Percentiles rank a stretch among this genome's conserved stretches.
Evolutionary conservation across 371 early-diverging fungal genomes (phyloP).

Genomic region (Enterocytospora artemiae): DNA sequence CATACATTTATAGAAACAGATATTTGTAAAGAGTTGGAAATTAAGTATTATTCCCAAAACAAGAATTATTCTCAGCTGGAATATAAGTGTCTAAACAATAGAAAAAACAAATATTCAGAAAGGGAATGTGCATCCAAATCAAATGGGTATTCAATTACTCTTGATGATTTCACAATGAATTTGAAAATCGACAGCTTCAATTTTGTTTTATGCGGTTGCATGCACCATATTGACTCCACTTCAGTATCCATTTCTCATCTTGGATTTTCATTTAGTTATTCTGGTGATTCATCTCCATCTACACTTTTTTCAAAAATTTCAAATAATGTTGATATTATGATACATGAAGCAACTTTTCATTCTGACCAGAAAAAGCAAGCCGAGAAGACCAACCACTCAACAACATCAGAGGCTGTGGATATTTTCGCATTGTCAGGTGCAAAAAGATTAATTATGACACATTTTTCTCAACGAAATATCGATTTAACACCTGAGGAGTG

Average conservation of each 20-base stretch:
- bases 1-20: constrained; percentile 23
- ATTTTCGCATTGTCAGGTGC: constrained; percentile 68
- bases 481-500: constrained; percentile 43
- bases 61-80: no score
- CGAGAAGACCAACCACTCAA: constrained; percentile 71
- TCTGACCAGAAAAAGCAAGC: constrained; percentile 72
- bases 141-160: no score
- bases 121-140: no score
- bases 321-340: constrained; percentile 61
- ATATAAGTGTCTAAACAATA: no score
- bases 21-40: constrained; percentile 18
- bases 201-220: constrained; percentile 41
- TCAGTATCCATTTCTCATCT: constrained; percentile 30
- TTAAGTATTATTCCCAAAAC: not conserved
- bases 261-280: constrained; percentile 60
- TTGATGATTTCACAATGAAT: constrained; percentile 10
- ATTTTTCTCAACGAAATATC: constrained; percentile 89
- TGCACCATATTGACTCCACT: constrained; percentile 48
- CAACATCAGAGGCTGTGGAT: constrained; percentile 71
- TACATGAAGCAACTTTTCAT: constrained; percentile 91
- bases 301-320: constrained; percentile 65
- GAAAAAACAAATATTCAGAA: no score
- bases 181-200: constrained; percentile 13
- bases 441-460: constrained; percentile 72
- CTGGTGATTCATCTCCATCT: constrained; percentile 89